Percentiles rank a stretch among this genome's conserved stretches.
Evolutionary conservation across 331 rosid species (phyloP).

Genomic region (Quercus lobata): DNA sequence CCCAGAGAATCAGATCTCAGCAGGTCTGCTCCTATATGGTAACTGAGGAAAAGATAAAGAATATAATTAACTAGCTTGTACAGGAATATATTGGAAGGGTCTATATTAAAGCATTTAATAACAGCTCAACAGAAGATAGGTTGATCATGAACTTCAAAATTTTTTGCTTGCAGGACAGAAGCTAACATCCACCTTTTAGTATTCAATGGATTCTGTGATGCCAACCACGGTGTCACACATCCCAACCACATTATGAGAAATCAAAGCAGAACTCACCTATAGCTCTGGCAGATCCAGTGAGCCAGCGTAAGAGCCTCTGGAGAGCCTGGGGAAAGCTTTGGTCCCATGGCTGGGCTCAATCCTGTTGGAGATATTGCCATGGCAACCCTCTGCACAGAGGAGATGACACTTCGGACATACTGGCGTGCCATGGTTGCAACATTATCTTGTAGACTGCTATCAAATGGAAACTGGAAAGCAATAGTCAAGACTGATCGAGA

Average conservation of each 20-base stretch:
- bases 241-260: no score
- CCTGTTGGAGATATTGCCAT: constrained; percentile 89
- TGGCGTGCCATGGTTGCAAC: constrained; percentile 87
- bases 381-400: constrained; percentile 97
- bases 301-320: constrained; percentile 87
- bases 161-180: no score
- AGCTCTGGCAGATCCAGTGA: constrained; percentile 90
- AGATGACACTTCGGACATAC: constrained; percentile 74
- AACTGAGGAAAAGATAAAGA: constrained; percentile 37
- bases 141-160: no score
- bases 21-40: constrained; percentile 59
- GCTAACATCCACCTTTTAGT: no score
- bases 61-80: neutral
- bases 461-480: constrained; percentile 94
- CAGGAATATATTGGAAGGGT: neutral
- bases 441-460: constrained; percentile 67
- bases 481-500: constrained; percentile 84
- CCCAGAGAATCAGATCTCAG: constrained; percentile 55
- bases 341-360: constrained; percentile 47
- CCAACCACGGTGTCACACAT: no score
- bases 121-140: no score
- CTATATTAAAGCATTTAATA: neutral
- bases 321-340: constrained; percentile 66
- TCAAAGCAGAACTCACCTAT: constrained; percentile 39
- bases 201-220: no score